Conservation (phyloP, 192 early-diverging fungal species). For the Glomus cerebriforme region DNA sequence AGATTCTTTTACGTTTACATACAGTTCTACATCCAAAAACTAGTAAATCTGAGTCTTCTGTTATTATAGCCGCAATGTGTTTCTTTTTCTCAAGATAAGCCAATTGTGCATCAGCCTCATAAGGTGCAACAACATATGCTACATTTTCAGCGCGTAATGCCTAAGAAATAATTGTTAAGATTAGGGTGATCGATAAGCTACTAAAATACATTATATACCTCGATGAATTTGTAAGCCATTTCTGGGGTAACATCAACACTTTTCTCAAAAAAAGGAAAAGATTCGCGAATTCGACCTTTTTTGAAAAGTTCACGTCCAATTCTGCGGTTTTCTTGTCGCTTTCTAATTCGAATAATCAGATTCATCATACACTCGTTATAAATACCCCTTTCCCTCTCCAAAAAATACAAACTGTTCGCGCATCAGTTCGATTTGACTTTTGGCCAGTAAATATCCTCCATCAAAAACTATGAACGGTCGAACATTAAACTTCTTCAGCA, state of each 20-base stretch:
- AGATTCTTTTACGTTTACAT: neutral
- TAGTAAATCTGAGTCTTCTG: slow-evolving; percentile 95
- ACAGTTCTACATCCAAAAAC: slow-evolving; percentile 87
- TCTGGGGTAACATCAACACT: slow-evolving; percentile 81
- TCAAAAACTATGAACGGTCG: slow-evolving; percentile 93
- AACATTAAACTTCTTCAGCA: slow-evolving; percentile 72
- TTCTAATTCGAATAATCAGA: slow-evolving; percentile 38
- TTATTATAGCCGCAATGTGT: slow-evolving; percentile 77
- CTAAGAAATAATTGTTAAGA: slow-evolving; percentile 36
- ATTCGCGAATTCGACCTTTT: slow-evolving; percentile 60
- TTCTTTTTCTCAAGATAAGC: slow-evolving; percentile 74
- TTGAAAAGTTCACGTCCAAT: slow-evolving; percentile 58
- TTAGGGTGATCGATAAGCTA: slow-evolving; percentile 8
- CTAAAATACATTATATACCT: slow-evolving; percentile 45
- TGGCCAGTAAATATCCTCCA: slow-evolving; percentile 86
- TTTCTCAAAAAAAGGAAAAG: slow-evolving; percentile 71
- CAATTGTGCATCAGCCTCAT: slow-evolving; percentile 97
- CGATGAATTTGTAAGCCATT: slow-evolving; percentile 81
- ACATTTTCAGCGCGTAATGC: slow-evolving; percentile 64
- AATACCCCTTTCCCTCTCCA: neutral
- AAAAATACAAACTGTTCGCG: slow-evolving; percentile 57
- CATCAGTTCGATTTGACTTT: slow-evolving; percentile 70
- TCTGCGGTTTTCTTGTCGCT: slow-evolving; percentile 58
- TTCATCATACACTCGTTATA: slow-evolving; percentile 18
- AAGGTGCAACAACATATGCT: slow-evolving; percentile 87